Percentiles rank a stretch among this genome's conserved stretches.
phyloP scores from a whole-genome alignment of 768 basidiomycete genomes.

The Mycena sanguinolenta region DNA sequence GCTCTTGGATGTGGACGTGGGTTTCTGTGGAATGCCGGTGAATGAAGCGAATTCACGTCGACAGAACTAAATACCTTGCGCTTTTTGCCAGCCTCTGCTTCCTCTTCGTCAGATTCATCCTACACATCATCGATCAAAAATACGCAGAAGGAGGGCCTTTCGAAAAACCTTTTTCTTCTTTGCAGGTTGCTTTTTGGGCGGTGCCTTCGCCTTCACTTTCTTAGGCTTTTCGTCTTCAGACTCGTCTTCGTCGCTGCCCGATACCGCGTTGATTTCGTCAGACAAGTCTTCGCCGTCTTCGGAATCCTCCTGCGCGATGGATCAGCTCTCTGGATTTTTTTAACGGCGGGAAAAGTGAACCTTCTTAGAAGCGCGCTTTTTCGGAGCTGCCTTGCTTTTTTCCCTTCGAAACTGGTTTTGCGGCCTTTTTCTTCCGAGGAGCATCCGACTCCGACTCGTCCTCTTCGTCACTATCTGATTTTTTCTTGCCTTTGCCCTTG shows the following conservation, averaged over 20 bases:
- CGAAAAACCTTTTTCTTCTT: not conserved
- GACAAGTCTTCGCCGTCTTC: conserved; percentile 4
- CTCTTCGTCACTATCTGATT: conserved; percentile 8
- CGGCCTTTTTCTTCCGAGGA: conserved; percentile 55
- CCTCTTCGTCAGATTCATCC: not conserved
- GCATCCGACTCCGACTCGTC: conserved; percentile 40
- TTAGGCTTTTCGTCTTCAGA: conserved; percentile 7
- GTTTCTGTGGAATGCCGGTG: not conserved
- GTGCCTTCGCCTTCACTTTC: not conserved
- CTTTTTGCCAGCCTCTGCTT: not conserved
- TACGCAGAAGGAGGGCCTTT: not conserved
- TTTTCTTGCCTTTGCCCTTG: conserved; percentile 7
- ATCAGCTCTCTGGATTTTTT: not conserved
- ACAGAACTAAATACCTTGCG: not conserved
- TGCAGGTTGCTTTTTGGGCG: not conserved
- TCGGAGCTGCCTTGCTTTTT: conserved; percentile 53
- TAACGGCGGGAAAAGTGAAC: conserved; percentile 32
- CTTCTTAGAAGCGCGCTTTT: conserved; percentile 54
- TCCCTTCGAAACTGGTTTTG: conserved; percentile 38
- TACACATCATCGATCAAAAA: not conserved
- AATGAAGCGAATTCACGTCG: not conserved
- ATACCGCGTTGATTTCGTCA: not conserved
- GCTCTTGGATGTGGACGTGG: not conserved
- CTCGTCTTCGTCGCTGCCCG: not conserved
- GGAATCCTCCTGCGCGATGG: not conserved